A percentile compares a stretch with the other conserved stretches of the same genome.
phyloP scores from a whole-genome alignment of 805 yeast genomes.

The Wickerhamiella australiensis region DNA sequence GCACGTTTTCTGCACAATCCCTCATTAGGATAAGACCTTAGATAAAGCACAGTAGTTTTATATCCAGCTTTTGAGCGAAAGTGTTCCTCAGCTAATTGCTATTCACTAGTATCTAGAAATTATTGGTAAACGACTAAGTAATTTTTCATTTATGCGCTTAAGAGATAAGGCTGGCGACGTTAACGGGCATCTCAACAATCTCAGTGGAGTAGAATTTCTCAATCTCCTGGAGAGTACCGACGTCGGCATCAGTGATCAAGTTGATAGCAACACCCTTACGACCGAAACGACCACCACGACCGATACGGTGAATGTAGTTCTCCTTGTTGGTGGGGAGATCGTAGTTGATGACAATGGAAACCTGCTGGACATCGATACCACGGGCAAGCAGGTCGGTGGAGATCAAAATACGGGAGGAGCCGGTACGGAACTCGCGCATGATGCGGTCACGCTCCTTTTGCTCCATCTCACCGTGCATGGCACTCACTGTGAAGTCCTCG shows the following conservation, averaged over 20 bases:
- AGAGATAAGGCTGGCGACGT: slow-evolving; percentile 31
- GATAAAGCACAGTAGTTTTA: too few species aligned
- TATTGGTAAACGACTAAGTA: neutral
- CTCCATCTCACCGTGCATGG: slow-evolving; percentile 94
- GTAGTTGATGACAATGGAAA: slow-evolving; percentile 85
- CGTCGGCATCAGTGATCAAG: slow-evolving; percentile 75
- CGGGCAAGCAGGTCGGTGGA: slow-evolving; percentile 94
- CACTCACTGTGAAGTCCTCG: slow-evolving; percentile 78
- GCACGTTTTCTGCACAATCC: too few species aligned
- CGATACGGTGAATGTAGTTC: slow-evolving; percentile 94
- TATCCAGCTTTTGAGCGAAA: too few species aligned
- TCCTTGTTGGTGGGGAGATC: slow-evolving; percentile 84
- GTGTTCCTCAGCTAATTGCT: too few species aligned
- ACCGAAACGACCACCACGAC: slow-evolving; percentile 98
- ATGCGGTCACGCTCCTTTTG: slow-evolving; percentile 88
- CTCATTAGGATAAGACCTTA: too few species aligned
- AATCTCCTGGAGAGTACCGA: slow-evolving; percentile 62
- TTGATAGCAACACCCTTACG: slow-evolving; percentile 97
- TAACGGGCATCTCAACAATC: slow-evolving; percentile 84
- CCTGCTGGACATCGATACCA: slow-evolving; percentile 97
- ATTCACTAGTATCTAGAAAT: neutral
- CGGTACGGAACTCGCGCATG: slow-evolving; percentile 93
- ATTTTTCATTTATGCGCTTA: neutral
- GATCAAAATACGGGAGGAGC: slow-evolving; percentile 83
- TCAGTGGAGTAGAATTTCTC: slow-evolving; percentile 83